Evolutionary conservation across 805 yeast species (phyloP).

Genomic region (Candida nanaspora): DNA sequence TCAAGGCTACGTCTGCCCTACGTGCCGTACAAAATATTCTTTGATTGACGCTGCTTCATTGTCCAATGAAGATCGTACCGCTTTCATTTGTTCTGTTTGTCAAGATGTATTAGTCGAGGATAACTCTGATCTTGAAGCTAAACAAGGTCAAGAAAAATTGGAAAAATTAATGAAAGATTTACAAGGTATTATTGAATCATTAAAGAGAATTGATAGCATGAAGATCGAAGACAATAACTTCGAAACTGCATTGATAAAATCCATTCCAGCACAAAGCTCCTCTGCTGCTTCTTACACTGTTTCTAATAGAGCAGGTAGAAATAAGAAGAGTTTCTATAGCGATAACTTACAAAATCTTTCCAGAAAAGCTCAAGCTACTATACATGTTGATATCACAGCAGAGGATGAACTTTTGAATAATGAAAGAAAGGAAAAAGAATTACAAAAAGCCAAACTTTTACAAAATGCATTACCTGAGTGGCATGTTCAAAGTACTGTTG

Average conservation of each 20-base stretch:
- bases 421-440: slow-evolving; percentile 59
- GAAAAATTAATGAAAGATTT: slow-evolving; percentile 83
- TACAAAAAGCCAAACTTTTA: slow-evolving; percentile 62
- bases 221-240: slow-evolving; percentile 83
- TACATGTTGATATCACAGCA: slow-evolving; percentile 85
- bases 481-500: slow-evolving; percentile 91
- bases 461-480: slow-evolving; percentile 96
- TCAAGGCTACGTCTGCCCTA: slow-evolving; percentile 88
- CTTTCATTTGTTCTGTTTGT: slow-evolving; percentile 81
- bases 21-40: slow-evolving; percentile 73
- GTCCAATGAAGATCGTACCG: slow-evolving; percentile 70
- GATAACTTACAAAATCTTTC: slow-evolving; percentile 27
- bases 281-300: slow-evolving; percentile 66
- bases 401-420: slow-evolving; percentile 56
- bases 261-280: slow-evolving; percentile 77
- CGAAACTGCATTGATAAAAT: slow-evolving; percentile 72
- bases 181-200: slow-evolving; percentile 76
- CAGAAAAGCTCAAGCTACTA: slow-evolving; percentile 64
- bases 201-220: slow-evolving; percentile 77
- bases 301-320: slow-evolving; percentile 31
- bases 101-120: slow-evolving; percentile 75
- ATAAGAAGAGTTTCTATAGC: slow-evolving; percentile 6
- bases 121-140: slow-evolving; percentile 77
- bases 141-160: slow-evolving; percentile 71
- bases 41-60: slow-evolving; percentile 84